Evolutionary conservation across 2,329 filamentous ascomycete genomes (phyloP).

Genomic region (Thermothelomyces thermophilus): DNA sequence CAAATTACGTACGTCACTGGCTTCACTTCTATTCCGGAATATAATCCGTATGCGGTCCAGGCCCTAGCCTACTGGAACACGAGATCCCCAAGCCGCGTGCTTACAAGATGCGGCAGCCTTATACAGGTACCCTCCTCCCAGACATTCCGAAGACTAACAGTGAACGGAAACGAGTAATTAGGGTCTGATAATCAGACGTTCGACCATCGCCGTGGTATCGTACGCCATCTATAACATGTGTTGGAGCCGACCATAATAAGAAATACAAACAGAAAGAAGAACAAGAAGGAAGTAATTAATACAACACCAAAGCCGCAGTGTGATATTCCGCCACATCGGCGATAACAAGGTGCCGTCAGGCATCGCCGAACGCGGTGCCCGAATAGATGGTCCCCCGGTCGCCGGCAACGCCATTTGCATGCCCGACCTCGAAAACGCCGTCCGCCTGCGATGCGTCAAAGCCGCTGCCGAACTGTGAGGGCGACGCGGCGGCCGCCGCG

Average conservation of each 20-base stretch:
- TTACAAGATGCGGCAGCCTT: too few relatives aligned
- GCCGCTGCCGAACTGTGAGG: conserved; percentile 5
- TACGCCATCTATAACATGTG: background rate
- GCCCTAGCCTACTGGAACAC: too few relatives aligned
- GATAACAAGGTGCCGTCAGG: background rate
- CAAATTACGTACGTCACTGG: too few relatives aligned
- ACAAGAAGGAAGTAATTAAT: background rate
- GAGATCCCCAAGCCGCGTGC: too few relatives aligned
- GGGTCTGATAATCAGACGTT: too few relatives aligned
- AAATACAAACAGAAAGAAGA: background rate
- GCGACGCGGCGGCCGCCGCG: background rate
- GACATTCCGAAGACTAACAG: too few relatives aligned
- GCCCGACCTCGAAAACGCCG: background rate
- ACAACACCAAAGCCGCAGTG: background rate
- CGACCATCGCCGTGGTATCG: background rate
- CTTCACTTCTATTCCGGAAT: too few relatives aligned
- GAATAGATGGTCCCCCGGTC: conserved; percentile 7
- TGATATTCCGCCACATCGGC: too few relatives aligned
- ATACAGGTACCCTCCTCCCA: too few relatives aligned
- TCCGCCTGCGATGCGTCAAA: conserved; percentile 13
- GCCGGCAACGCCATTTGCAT: background rate
- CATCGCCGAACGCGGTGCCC: conserved; percentile 11
- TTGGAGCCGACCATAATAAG: too few relatives aligned
- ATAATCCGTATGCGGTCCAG: too few relatives aligned
- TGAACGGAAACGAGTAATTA: too few relatives aligned